Evolutionary conservation across 1,284 basidiomycete genomes (phyloP).

Genomic region (Cryptococcus sp.): DNA sequence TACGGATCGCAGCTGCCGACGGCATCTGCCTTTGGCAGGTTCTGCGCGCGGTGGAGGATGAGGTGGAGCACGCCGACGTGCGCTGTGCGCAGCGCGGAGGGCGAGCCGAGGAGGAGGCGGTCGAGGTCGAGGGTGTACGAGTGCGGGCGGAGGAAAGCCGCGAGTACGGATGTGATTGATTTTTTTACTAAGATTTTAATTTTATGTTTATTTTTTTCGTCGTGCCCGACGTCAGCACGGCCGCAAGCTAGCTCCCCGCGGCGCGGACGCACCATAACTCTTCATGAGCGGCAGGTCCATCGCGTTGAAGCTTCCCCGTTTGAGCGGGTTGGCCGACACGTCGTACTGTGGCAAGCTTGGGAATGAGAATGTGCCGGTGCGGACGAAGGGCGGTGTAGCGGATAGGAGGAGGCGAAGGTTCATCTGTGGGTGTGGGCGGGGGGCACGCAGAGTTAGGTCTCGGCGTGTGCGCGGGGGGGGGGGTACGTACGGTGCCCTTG

Average conservation of each 20-base stretch:
- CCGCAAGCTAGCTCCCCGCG: no score
- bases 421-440: conserved; percentile 17
- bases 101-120: conserved; percentile 46
- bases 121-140: conserved; percentile 49
- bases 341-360: conserved; percentile 48
- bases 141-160: conserved; percentile 44
- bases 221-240: no score
- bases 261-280: conserved; percentile 30
- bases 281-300: conserved; percentile 49
- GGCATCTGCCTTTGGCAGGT: conserved; percentile 44
- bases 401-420: conserved; percentile 46
- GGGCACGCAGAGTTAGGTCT: not conserved
- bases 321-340: conserved; percentile 48
- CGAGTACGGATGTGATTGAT: conserved; percentile 45
- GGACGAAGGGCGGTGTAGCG: conserved; percentile 48
- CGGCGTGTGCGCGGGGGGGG: not conserved
- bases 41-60: conserved; percentile 39
- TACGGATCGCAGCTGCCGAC: conserved; percentile 50
- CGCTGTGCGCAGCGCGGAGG: conserved; percentile 30
- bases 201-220: not conserved
- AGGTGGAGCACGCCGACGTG: conserved; percentile 48
- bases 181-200: conserved; percentile 26
- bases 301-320: conserved; percentile 45
- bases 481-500: conserved; percentile 30
- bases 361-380: conserved; percentile 44